Evolutionary conservation across 768 basidiomycete genomes (phyloP).

Genomic region (Leccinellum luteum): DNA sequence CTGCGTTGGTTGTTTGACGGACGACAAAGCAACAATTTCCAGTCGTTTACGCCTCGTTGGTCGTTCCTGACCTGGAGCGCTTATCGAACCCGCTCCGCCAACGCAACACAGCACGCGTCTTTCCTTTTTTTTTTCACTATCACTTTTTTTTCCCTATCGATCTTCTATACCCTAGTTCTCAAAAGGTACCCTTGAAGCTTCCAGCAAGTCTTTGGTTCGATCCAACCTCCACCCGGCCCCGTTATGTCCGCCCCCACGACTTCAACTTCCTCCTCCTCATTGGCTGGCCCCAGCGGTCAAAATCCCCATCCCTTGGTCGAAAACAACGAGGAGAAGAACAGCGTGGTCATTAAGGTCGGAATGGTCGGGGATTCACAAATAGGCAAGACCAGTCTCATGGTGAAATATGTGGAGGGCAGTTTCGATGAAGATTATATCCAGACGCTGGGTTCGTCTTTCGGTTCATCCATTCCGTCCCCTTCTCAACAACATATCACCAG

Average conservation of each 20-base stretch:
- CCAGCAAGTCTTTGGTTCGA: conserved; percentile 20
- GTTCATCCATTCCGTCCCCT: not conserved
- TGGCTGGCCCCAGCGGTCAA: conserved; percentile 52
- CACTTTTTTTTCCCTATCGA: conserved; percentile 31
- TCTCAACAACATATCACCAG: conserved; percentile 32
- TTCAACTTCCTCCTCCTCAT: conserved; percentile 42
- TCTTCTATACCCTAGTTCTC: conserved; percentile 25
- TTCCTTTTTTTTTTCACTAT: conserved; percentile 33
- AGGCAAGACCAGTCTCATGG: conserved; percentile 99
- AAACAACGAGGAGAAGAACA: conserved; percentile 76
- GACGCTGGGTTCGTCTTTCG: conserved; percentile 75
- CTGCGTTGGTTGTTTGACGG: conserved; percentile 37
- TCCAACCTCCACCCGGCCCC: conserved; percentile 13
- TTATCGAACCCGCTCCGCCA: conserved; percentile 35
- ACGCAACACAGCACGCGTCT: conserved; percentile 35
- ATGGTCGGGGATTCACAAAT: conserved; percentile 99
- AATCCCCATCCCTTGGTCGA: conserved; percentile 48
- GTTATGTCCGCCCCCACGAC: conserved; percentile 51
- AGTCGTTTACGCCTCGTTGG: conserved; percentile 29
- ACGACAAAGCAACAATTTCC: conserved; percentile 29
- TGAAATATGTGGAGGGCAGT: conserved; percentile 98
- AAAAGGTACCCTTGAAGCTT: conserved; percentile 17
- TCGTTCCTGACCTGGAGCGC: conserved; percentile 31
- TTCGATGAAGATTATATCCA: conserved; percentile 99
- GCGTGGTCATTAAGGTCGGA: conserved; percentile 96